These are phyloP conservation scores for Dioscorea zingiberensis DNA, from an alignment of 106 monocot genomes.

Conservation along the genomic window DNA sequence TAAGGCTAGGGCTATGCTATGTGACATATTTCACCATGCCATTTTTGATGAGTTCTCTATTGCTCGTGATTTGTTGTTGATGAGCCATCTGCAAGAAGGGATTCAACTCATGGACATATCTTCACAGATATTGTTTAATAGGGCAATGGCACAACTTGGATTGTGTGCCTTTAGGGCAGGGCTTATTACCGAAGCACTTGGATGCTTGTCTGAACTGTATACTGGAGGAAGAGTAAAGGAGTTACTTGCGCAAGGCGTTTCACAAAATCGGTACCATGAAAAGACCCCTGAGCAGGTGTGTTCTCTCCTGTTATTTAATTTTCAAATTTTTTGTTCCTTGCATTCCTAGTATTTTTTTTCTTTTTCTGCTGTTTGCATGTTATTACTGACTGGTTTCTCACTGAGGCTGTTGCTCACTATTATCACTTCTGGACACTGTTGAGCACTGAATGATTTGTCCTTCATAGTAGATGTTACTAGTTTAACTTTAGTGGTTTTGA, in stretches of 20 bases:
- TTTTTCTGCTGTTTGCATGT: not conserved
- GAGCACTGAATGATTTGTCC: too few species aligned
- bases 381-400: too few species aligned
- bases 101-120: slow-evolving; percentile 92
- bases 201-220: slow-evolving; percentile 88
- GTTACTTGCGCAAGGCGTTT: slow-evolving; percentile 87
- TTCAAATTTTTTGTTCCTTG: not conserved
- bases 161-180: slow-evolving; percentile 92
- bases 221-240: slow-evolving; percentile 83
- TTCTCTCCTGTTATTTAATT: not conserved
- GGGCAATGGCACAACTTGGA: slow-evolving; percentile 94
- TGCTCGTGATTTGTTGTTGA: slow-evolving; percentile 84
- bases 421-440: too few species aligned
- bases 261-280: slow-evolving; percentile 89
- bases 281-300: slow-evolving; percentile 96
- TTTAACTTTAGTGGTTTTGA: too few species aligned
- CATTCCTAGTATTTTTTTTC: not conserved
- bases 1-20: slow-evolving; percentile 98
- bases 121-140: slow-evolving; percentile 93
- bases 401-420: too few species aligned
- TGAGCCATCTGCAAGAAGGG: slow-evolving; percentile 96
- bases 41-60: slow-evolving; percentile 76
- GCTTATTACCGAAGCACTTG: slow-evolving; percentile 77
- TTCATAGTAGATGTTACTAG: too few species aligned
- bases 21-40: slow-evolving; percentile 97